Evolutionary conservation across 495 filamentous ascomycete genomes (phyloP).

Genomic region (Aspergillus diversus): DNA sequence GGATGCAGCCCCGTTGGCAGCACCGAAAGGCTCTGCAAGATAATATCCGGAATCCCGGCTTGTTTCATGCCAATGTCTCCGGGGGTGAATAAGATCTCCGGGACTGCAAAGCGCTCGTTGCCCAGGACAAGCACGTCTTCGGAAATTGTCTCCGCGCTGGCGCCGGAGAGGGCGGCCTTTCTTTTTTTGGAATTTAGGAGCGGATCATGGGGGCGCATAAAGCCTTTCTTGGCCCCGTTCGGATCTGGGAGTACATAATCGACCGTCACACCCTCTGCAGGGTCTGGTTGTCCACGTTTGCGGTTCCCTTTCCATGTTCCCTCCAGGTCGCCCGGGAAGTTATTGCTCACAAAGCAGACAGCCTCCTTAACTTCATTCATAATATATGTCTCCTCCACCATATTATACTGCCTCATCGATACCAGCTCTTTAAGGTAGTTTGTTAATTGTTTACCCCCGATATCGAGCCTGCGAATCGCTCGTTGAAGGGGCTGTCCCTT

Average conservation of each 20-base stretch:
- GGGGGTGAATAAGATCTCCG: conserved; percentile 87
- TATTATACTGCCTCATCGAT: conserved; percentile 88
- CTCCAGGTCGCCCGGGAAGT: conserved; percentile 82
- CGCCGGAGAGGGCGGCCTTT: conserved; percentile 54
- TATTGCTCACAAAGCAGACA: conserved; percentile 77
- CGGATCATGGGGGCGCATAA: conserved; percentile 76
- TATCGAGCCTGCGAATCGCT: conserved; percentile 81
- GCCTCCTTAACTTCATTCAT: conserved; percentile 96
- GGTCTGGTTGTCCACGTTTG: conserved; percentile 39
- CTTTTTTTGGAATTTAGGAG: conserved; percentile 60
- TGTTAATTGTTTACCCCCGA: conserved; percentile 93
- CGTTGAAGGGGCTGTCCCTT: conserved; percentile 78
- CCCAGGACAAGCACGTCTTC: conserved; percentile 87
- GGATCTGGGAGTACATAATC: conserved; percentile 96
- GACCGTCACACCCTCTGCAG: conserved; percentile 73
- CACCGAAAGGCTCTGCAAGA: conserved; percentile 77
- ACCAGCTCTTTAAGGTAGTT: conserved; percentile 90
- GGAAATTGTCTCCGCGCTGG: conserved; percentile 56
- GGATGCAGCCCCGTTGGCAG: conserved; percentile 78
- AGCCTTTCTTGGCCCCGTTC: conserved; percentile 71
- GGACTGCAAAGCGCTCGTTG: conserved; percentile 90
- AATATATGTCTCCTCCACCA: conserved; percentile 88
- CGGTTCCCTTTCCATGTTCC: conserved; percentile 79
- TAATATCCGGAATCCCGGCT: conserved; percentile 77
- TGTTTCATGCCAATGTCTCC: conserved; percentile 85